These are phyloP conservation scores for Larix sibirica DNA, from an alignment of 83 land plant species.

Conservation along the genomic window DNA sequence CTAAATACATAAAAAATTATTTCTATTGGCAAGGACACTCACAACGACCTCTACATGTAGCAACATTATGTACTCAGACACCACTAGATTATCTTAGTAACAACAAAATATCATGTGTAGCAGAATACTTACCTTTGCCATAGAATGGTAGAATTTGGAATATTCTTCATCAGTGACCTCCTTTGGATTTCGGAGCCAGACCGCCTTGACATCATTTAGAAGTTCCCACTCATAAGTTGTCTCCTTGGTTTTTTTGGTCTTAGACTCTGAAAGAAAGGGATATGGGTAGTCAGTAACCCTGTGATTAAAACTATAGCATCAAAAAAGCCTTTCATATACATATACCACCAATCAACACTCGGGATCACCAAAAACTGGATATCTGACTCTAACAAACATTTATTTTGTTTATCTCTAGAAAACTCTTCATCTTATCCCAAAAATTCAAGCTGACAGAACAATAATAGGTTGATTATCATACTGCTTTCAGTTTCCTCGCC, in stretches of 20 bases:
- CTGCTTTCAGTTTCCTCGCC: slow-evolving; percentile 67
- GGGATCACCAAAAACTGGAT: neutral
- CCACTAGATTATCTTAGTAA: neutral
- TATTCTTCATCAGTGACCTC: slow-evolving; percentile 99
- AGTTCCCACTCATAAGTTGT: slow-evolving; percentile 92
- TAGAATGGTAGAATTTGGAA: slow-evolving; percentile 82
- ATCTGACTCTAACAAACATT: neutral
- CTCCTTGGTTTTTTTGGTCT: slow-evolving; percentile 81
- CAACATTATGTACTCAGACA: too few species aligned
- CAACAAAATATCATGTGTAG: neutral
- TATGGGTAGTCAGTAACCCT: neutral
- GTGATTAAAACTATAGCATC: too few species aligned
- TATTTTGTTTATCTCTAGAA: neutral
- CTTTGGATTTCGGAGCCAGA: slow-evolving; percentile 95
- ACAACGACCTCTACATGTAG: too few species aligned
- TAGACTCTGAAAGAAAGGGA: slow-evolving; percentile 43
- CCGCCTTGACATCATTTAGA: slow-evolving; percentile 93
- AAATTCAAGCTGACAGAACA: neutral
- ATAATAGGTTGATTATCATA: slow-evolving; percentile 17
- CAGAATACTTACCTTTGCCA: slow-evolving; percentile 80
- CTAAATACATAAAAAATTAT: too few species aligned
- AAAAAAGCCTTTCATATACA: too few species aligned
- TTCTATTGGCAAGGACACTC: too few species aligned
- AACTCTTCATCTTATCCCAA: neutral
- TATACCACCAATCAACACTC: neutral